These are phyloP conservation scores for Dryadomyces sulphureus DNA, from an alignment of 2,329 filamentous ascomycete species.

Conservation along the genomic window DNA sequence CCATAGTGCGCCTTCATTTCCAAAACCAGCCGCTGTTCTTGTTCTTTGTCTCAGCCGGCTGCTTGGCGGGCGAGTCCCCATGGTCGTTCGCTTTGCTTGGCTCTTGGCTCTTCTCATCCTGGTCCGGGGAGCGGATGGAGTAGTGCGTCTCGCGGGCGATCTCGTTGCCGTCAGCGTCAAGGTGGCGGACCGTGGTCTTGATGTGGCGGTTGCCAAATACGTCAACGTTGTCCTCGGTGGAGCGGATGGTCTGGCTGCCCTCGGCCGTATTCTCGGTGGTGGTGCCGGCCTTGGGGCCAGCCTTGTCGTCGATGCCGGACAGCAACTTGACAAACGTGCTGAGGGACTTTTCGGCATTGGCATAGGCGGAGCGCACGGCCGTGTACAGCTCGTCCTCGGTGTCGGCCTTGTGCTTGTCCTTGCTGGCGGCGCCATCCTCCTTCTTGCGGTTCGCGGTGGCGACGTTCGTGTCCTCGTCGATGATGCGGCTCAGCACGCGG, in stretches of 20 bases:
- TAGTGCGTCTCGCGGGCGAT: constrained; percentile 21
- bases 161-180: constrained; percentile 26
- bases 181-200: constrained; percentile 23
- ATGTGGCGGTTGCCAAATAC: constrained; percentile 26
- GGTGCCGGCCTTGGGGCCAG: background rate
- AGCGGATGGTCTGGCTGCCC: constrained; percentile 17
- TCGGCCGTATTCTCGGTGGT: background rate
- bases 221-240: constrained; percentile 27
- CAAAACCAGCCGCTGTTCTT: constrained; percentile 24
- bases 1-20: constrained; percentile 16
- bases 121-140: constrained; percentile 7
- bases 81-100: background rate
- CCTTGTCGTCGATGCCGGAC: background rate
- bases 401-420: constrained; percentile 17
- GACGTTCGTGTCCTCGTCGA: constrained; percentile 8
- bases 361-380: constrained; percentile 21
- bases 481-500: constrained; percentile 10
- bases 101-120: background rate
- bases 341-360: constrained; percentile 23
- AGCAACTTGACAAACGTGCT: constrained; percentile 24
- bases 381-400: constrained; percentile 28
- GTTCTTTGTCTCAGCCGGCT: constrained; percentile 1
- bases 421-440: constrained; percentile 11
- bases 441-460: background rate
- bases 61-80: background rate